These are phyloP conservation scores for Candida cerambycidarum DNA, from an alignment of 805 yeast genomes.

Conservation along the genomic window DNA sequence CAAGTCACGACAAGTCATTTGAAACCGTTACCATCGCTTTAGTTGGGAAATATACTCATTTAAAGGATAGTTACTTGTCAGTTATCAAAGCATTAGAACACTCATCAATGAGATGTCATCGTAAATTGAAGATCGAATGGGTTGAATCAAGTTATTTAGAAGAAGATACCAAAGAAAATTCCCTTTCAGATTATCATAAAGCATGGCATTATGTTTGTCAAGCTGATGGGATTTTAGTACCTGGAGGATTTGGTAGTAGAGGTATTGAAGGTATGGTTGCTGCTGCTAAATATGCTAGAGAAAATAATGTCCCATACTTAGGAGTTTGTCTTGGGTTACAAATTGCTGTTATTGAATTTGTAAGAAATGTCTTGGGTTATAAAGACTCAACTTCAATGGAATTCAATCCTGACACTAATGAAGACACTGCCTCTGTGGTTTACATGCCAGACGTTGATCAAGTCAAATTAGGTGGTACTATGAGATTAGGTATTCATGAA, in stretches of 20 bases:
- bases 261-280: conserved; percentile 98
- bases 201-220: conserved; percentile 93
- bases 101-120: conserved; percentile 84
- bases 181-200: conserved; percentile 80
- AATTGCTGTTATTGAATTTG: conserved; percentile 93
- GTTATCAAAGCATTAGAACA: conserved; percentile 96
- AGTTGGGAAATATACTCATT: conserved; percentile 95
- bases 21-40: conserved; percentile 92
- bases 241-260: conserved; percentile 97
- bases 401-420: conserved; percentile 63
- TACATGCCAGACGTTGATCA: conserved; percentile 99
- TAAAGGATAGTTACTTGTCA: conserved; percentile 92
- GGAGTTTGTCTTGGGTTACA: conserved; percentile 98
- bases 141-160: conserved; percentile 93
- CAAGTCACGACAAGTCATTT: conserved; percentile 75
- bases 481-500: conserved; percentile 95
- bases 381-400: conserved; percentile 77
- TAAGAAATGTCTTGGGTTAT: conserved; percentile 72
- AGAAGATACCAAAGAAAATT: conserved; percentile 57
- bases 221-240: conserved; percentile 95
- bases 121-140: conserved; percentile 88
- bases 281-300: conserved; percentile 98
- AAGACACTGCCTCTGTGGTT: conserved; percentile 72
- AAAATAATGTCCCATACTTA: conserved; percentile 85
- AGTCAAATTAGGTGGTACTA: conserved; percentile 95